Base-by-base conservation (phyloP, 2,329 filamentous ascomycete species). In the Pseudopyrenochaeta lycopersici region DNA sequence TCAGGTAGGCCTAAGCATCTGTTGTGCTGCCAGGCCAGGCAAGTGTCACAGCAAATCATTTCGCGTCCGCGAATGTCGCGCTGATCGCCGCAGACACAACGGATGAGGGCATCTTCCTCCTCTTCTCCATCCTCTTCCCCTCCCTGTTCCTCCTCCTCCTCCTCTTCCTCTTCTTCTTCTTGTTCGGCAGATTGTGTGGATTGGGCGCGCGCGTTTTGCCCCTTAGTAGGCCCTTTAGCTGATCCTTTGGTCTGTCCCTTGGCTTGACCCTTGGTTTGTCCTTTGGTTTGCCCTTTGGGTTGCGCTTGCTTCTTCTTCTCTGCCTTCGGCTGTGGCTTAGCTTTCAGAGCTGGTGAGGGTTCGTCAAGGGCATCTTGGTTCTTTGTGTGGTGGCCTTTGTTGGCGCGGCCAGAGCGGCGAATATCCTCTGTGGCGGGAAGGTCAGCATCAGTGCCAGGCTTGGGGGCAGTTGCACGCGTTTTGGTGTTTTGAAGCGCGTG, bases 31-130 rank as follows among this genome's bases (percentile, higher is more conserved):
- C 95, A 99, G 36, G 90, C 94, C 43, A 87, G 87, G 77, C 95
- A 99, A 41, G 85, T 86, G 76, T 99, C 95, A 80, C 95, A 99
- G 56, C 90, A 92, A 68, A 99, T 97, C 92, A 96, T 98, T 46
- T 92, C 88, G 66, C 95, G 89, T 62, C 90, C 91, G 12, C 91
- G 88, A 64, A 96, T 91, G 64, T 94, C 91, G 59, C 69, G 69
- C 39, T 90, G 90, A 54, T 91, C 89, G 63, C 95, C 94, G 72
- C 94, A 99, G 44, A 97, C 90, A 76, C 94, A 99, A 63, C 94
- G 90, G 61, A 98, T 96, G 63, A 95, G 85, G 69, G 92, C 90
- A 56, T 89, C 84, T 63, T 76, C 78, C 82, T 88, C 71, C 9
- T 62, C 56, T 10, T 63, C 62, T 15, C 56, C 35, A 56, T 84